A percentile compares a stretch with the other conserved stretches of the same genome.
These are phyloP conservation scores for Saccharomyces hybrid DNA, from an alignment of 1,139 yeast species.

Conservation along the genomic window DNA sequence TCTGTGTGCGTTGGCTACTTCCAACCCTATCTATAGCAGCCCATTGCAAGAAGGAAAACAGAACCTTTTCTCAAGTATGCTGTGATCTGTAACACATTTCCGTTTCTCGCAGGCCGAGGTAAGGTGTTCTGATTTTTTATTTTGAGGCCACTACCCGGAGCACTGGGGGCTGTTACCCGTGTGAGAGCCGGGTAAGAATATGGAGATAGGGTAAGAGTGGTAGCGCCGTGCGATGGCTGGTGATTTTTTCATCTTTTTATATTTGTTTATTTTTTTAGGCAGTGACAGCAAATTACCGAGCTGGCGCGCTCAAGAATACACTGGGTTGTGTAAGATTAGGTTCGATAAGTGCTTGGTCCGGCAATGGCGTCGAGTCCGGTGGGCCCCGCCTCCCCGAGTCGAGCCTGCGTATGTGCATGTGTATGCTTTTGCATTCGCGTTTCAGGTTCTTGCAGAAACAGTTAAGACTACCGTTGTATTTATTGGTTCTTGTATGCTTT, in stretches of 20 bases:
- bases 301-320: neutral
- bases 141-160: no score
- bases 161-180: neutral
- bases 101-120: neutral
- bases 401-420: neutral
- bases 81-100: neutral
- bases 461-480: neutral
- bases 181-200: neutral
- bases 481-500: neutral
- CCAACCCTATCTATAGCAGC: no score
- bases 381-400: neutral
- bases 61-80: neutral
- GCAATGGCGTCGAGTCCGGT: neutral
- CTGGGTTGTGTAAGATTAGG: neutral
- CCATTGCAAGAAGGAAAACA: neutral
- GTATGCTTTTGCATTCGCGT: neutral
- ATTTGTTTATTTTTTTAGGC: neutral
- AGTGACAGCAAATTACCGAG: neutral
- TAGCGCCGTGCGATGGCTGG: neutral
- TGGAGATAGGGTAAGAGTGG: neutral
- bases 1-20: neutral
- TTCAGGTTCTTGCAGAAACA: neutral
- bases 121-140: neutral
- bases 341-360: neutral
- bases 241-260: neutral